Evolutionary conservation across 2,329 filamentous ascomycete genomes (phyloP).

Genomic region (Fusarium verrucosum): DNA sequence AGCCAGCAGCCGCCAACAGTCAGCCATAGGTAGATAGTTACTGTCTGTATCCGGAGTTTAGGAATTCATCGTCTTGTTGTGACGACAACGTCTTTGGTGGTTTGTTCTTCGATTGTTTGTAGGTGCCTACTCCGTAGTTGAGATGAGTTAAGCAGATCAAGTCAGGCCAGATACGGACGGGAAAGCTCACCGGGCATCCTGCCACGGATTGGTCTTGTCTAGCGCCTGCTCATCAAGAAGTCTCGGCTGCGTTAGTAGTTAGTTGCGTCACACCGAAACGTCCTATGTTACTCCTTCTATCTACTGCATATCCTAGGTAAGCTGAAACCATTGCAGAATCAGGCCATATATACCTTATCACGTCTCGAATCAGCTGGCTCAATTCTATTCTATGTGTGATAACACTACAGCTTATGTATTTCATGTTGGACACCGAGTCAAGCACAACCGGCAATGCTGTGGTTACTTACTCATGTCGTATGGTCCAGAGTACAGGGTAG

Average conservation of each 20-base stretch:
- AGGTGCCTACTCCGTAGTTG: not conserved
- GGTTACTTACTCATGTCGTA: no score
- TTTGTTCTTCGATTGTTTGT: not conserved
- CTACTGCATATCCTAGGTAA: not conserved
- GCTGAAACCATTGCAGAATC: not conserved
- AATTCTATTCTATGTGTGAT: not conserved
- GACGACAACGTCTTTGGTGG: not conserved
- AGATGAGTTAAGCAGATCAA: not conserved
- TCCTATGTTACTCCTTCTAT: not conserved
- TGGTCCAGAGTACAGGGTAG: not conserved
- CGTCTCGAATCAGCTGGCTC: not conserved
- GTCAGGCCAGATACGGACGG: not conserved
- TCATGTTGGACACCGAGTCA: no score
- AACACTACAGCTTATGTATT: not conserved
- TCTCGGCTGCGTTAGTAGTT: not conserved
- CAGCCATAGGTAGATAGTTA: no score
- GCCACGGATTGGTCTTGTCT: not conserved
- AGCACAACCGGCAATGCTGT: no score
- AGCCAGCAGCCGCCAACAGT: no score
- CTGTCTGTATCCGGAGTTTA: no score
- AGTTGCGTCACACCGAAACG: constrained; percentile 25
- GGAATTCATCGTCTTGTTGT: not conserved
- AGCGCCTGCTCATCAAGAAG: not conserved
- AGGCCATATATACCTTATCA: not conserved
- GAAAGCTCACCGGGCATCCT: not conserved